phyloP scores from a whole-genome alignment of 345 rosid genomes.

The Firmiana major region DNA sequence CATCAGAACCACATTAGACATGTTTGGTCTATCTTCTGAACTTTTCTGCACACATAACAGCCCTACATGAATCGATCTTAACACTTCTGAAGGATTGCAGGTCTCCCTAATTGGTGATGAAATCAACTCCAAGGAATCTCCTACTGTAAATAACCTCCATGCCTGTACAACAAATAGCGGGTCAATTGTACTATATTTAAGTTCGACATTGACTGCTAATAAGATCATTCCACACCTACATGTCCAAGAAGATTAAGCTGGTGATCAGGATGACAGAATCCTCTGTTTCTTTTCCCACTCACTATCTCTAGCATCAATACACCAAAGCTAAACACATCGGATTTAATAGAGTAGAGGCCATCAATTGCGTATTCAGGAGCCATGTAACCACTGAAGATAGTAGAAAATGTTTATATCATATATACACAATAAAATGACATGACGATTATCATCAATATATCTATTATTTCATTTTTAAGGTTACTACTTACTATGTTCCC shows the following conservation, averaged over 20 bases:
- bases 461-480: no score
- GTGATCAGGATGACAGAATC: slow-evolving; percentile 21
- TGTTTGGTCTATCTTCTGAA: slow-evolving; percentile 22
- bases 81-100: background rate
- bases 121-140: slow-evolving; percentile 7
- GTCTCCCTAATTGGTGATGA: background rate
- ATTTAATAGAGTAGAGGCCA: slow-evolving; percentile 40
- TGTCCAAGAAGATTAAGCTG: slow-evolving; percentile 28
- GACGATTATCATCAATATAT: no score
- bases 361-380: slow-evolving; percentile 39
- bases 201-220: background rate
- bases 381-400: slow-evolving; percentile 33
- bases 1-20: slow-evolving; percentile 21
- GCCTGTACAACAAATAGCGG: slow-evolving; percentile 13
- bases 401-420: no score
- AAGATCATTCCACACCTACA: slow-evolving; percentile 1
- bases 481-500: slow-evolving; percentile 48
- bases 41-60: slow-evolving; percentile 20
- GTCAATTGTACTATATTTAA: background rate
- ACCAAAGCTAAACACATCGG: slow-evolving; percentile 49
- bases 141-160: slow-evolving; percentile 19
- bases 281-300: slow-evolving; percentile 32
- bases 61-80: slow-evolving; percentile 19
- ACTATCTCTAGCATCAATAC: background rate
- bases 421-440: no score